Percentiles rank a stretch among this genome's conserved stretches.
phyloP scores from a whole-genome alignment of 2,329 filamentous ascomycete species.

The Colletotrichum tabaci region DNA sequence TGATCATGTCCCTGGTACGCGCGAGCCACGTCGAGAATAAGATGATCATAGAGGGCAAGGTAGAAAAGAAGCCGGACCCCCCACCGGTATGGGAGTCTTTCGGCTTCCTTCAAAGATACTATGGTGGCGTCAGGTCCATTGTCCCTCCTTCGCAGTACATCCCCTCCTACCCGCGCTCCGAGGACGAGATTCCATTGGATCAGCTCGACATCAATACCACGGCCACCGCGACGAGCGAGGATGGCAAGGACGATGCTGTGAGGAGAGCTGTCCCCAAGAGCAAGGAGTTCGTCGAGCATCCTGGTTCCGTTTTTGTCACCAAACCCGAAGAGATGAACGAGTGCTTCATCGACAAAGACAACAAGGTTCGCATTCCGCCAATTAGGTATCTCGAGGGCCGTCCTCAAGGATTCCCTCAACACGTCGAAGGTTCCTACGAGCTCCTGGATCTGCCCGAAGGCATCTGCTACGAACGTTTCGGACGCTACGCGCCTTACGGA shows the following conservation, averaged over 20 bases:
- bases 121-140: conserved; percentile 86
- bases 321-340: conserved; percentile 72
- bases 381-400: conserved; percentile 84
- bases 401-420: conserved; percentile 86
- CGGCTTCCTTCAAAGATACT: conserved; percentile 88
- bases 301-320: conserved; percentile 53
- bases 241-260: conserved; percentile 48
- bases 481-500: conserved; percentile 89
- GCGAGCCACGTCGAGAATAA: conserved; percentile 81
- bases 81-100: conserved; percentile 88
- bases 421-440: conserved; percentile 89
- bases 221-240: conserved; percentile 43
- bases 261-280: conserved; percentile 59
- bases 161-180: conserved; percentile 83
- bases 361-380: conserved; percentile 76
- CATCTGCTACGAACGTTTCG: conserved; percentile 94
- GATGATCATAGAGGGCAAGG: conserved; percentile 68
- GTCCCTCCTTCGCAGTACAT: conserved; percentile 76
- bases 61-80: conserved; percentile 72
- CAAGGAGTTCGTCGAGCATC: conserved; percentile 66
- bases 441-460: conserved; percentile 84
- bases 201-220: conserved; percentile 56
- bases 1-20: conserved; percentile 82
- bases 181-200: conserved; percentile 69
- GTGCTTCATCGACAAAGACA: conserved; percentile 83